Evolutionary conservation across 352 stramenopile species (phyloP).

Genomic region (Pelagophyceae sp.): DNA sequence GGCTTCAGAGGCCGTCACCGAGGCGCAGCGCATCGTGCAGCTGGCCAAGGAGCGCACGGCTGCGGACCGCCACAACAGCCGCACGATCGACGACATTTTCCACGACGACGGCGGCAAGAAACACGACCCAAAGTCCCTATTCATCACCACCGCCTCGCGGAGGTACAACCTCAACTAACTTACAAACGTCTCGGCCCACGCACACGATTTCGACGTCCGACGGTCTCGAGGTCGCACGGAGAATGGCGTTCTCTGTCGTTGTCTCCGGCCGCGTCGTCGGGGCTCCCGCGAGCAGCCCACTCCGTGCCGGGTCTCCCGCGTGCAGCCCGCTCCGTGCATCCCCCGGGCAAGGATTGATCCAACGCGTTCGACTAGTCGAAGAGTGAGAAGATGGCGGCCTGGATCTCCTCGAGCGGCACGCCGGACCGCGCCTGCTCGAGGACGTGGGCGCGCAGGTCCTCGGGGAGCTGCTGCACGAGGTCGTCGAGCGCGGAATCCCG

Average conservation of each 20-base stretch:
- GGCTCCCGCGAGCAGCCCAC: too few relatives aligned
- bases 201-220: too few relatives aligned
- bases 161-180: constrained; percentile 15
- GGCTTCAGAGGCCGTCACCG: not conserved
- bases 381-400: not conserved
- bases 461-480: not conserved
- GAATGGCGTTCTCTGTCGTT: too few relatives aligned
- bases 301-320: too few relatives aligned
- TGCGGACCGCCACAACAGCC: not conserved
- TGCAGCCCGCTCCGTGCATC: too few relatives aligned
- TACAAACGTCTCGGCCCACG: not conserved
- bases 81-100: not conserved
- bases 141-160: not conserved
- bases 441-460: not conserved
- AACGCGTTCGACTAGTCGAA: not conserved
- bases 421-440: not conserved
- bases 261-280: too few relatives aligned
- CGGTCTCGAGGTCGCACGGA: too few relatives aligned
- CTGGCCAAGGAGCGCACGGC: not conserved
- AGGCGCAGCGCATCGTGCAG: not conserved
- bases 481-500: not conserved
- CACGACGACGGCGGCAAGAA: not conserved
- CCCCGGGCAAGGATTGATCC: not conserved
- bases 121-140: not conserved
- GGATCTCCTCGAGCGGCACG: not conserved